Evolutionary conservation across 2,329 filamentous ascomycete species (phyloP), one percentile per base, ranked within the genome.

Genomic region (Cladophialophora psammophila): DNA sequence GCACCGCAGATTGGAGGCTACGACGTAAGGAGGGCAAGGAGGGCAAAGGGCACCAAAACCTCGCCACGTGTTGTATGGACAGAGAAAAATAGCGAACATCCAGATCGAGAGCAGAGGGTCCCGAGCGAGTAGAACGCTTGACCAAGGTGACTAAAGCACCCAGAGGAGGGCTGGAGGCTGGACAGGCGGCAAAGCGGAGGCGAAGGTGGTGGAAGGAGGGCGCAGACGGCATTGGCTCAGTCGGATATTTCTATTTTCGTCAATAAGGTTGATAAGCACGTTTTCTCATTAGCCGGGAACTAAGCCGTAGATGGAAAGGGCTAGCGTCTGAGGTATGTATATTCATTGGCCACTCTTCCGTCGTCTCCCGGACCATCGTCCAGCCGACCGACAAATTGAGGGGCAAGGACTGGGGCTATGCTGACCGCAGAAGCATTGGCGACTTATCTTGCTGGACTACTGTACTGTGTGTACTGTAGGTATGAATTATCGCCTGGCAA

Each of bases 361-460:
- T 26, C 15, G n/a, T 26, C 36, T n/a, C 12, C 45, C 60, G 42
- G 60, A 55, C 55, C 12, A 20, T 63, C 35, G 26, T 63, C 60
- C 26, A 48, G 45, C 60, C 60, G 60, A 54, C 26, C 26, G 13
- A 31, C 55, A 26, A 18, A 55, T 55, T 55, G 53, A 6, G n/a
- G 50, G 42, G 35, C 18, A 63, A 45, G 12, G 35, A 15, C n/a
- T 32, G 40, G 42, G 61, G 65, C 57, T 35, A 42, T 65, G 65
- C 65, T 65, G 65, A 68, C 65, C 52, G 65, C 62, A 64, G 65
- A 52, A 34, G 31, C 48, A 18, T 26, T 26, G 26, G 26, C 26
- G 26, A 26, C 26, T 26, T 26, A n/a, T 26, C 2, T 26, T 26
- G 26, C 26, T 26, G 26, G 26, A 26, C 26, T 26, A n/a, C n/a